Conservation (phyloP, 2,329 filamentous ascomycete species). For the Myriosclerotinia curreyana region DNA sequence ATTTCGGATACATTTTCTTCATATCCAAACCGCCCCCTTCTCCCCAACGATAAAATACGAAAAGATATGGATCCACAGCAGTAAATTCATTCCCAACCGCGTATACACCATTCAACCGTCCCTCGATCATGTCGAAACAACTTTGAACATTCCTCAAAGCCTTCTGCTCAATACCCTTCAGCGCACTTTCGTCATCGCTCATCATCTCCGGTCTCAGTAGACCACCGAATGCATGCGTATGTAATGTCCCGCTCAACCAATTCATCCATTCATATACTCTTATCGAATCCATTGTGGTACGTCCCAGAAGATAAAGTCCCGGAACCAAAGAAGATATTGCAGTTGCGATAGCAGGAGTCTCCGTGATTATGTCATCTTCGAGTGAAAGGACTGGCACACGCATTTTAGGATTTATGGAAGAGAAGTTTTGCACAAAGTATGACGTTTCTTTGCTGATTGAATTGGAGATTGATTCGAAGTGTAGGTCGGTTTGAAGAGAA, state of each 20-base stretch:
- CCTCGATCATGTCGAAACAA: conserved; percentile 35
- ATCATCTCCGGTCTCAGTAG: conserved; percentile 35
- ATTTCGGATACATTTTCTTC: conserved; percentile 29
- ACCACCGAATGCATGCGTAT: conserved; percentile 36
- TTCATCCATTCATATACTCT: conserved; percentile 41
- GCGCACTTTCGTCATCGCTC: conserved; percentile 29
- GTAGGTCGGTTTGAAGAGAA: conserved; percentile 33
- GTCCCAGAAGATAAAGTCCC: conserved; percentile 36
- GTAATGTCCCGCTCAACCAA: conserved; percentile 40
- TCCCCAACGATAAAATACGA: conserved; percentile 40
- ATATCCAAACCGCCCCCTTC: conserved; percentile 27
- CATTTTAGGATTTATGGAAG: conserved; percentile 39
- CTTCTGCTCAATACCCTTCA: conserved; percentile 30
- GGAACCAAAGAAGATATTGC: conserved; percentile 33
- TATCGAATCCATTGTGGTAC: conserved; percentile 35
- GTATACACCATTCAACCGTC: conserved; percentile 29
- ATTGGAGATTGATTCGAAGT: conserved; percentile 29
- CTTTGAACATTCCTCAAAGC: conserved; percentile 31
- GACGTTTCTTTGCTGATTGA: conserved; percentile 15
- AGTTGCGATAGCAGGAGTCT: conserved; percentile 39
- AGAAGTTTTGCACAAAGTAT: conserved; percentile 23
- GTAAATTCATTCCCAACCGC: conserved; percentile 39
- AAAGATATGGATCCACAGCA: conserved; percentile 40
- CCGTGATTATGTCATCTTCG: conserved; percentile 38
- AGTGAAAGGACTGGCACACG: conserved; percentile 38